These are phyloP conservation scores for Saccharum officinarum DNA, from an alignment of 176 grass and related monocot species.

Conservation along the genomic window DNA sequence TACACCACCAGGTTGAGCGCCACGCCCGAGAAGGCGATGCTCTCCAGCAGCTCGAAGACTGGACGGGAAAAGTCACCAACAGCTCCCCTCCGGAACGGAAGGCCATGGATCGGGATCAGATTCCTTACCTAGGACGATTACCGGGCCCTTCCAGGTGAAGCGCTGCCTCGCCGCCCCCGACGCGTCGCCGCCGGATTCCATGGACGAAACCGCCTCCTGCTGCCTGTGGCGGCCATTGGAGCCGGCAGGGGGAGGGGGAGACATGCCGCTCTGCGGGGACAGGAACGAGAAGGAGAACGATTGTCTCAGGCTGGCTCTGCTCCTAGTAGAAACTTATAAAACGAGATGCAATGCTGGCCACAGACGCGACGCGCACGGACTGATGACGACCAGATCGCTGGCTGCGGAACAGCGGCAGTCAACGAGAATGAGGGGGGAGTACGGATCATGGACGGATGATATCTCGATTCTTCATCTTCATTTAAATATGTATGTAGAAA, in stretches of 20 bases:
- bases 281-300: background rate
- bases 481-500: background rate
- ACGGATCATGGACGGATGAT: background rate
- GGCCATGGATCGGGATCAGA: background rate
- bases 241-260: background rate
- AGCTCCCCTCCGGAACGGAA: background rate
- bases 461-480: background rate
- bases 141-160: constrained; percentile 31
- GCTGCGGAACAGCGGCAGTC: background rate
- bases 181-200: background rate
- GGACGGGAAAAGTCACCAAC: background rate
- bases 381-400: background rate
- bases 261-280: constrained; percentile 17
- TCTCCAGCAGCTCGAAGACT: constrained; percentile 71
- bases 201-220: background rate
- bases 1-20: constrained; percentile 75
- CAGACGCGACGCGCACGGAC: background rate
- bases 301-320: background rate
- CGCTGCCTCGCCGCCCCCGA: background rate
- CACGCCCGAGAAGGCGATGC: constrained; percentile 62
- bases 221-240: background rate
- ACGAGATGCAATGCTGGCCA: background rate
- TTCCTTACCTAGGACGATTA: constrained; percentile 6
- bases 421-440: background rate
- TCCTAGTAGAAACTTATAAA: no score